Evolutionary conservation across 2,329 filamentous ascomycete genomes (phyloP).

Genomic region (Thielaviopsis musarum): DNA sequence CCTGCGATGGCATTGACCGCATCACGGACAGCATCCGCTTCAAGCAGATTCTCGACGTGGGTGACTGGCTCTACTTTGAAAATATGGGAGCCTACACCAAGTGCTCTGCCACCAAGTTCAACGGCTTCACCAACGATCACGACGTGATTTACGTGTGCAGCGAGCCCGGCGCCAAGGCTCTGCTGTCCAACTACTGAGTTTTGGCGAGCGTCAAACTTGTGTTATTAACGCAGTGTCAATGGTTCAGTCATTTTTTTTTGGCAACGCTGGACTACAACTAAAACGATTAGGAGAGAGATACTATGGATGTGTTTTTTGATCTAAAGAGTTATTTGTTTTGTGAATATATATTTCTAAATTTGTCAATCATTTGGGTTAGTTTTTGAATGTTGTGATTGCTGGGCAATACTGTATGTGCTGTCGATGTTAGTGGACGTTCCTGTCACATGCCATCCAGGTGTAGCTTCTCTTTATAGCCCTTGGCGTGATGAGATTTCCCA

Average conservation of each 20-base stretch:
- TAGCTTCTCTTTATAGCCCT: neutral
- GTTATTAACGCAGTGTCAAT: neutral
- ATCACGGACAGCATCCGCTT: slow-evolving; percentile 72
- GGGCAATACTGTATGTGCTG: too few relatives aligned
- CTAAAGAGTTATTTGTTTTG: neutral
- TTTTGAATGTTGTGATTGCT: neutral
- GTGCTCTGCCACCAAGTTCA: slow-evolving; percentile 95
- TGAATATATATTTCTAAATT: neutral
- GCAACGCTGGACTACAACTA: neutral
- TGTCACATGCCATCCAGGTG: neutral
- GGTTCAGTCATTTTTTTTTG: neutral
- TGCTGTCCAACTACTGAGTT: slow-evolving; percentile 21
- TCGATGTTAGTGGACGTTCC: too few relatives aligned
- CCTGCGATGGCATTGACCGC: slow-evolving; percentile 93
- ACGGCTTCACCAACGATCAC: slow-evolving; percentile 85
- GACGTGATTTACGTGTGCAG: slow-evolving; percentile 90
- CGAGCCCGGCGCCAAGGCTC: slow-evolving; percentile 67
- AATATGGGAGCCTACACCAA: slow-evolving; percentile 98
- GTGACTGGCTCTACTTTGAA: slow-evolving; percentile 98
- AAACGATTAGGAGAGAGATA: neutral
- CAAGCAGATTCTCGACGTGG: slow-evolving; percentile 63
- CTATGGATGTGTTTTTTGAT: neutral
- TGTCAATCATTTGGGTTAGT: neutral
- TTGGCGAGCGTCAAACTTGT: neutral
- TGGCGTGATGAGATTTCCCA: neutral